Evolutionary conservation across 73 alveolate species (phyloP), one percentile per base, ranked within the genome.

Genomic region (Blepharisma japonicum): DNA sequence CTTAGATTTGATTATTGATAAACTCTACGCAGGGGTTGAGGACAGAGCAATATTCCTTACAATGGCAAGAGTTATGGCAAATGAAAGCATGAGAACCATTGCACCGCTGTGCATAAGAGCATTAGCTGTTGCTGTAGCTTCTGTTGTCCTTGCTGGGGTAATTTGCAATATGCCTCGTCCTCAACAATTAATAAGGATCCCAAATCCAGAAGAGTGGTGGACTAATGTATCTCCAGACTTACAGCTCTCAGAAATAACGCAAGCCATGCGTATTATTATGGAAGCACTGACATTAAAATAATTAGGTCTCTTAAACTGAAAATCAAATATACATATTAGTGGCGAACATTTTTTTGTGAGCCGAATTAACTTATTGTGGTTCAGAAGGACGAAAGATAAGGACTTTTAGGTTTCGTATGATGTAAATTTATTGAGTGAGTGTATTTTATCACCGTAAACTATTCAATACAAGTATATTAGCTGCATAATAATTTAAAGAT

Each of bases 81-180:
- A 61, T 39, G 80, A 70, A 25, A 45, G 80, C 45, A 45, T 70
- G 80, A 39, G 80, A 5, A 39, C 77, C 0, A 70, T 70, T n/a
- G 80, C 61, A 7, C 80, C 80, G 11, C 61, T 70, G 9, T 70
- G 80, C 27, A n/a, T 45, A n/a, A 47, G 66, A 25, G 42, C 61
- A 9, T 45, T n/a, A n/a, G 21, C 80, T 11, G 61, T 70, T n/a
- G 80, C 80, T 2, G 66, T 70, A 38, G 80, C 80, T 45, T 70
- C 71, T 70, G 66, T 70, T 9, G 68, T 70, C 27, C 45, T 70
- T 7, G 80, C 80, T n/a, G 80, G 49, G 38, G 74, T 61, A 14
- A 25, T 61, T 61, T 61, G 74, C 23, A 25, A 25, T 18, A n/a
- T 61, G 14, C 74, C 74, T 14, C 14, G 74, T 14, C 74, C 74